Evolutionary conservation across 257 asterid species (phyloP).

Genomic region (Scutellaria barbata): DNA sequence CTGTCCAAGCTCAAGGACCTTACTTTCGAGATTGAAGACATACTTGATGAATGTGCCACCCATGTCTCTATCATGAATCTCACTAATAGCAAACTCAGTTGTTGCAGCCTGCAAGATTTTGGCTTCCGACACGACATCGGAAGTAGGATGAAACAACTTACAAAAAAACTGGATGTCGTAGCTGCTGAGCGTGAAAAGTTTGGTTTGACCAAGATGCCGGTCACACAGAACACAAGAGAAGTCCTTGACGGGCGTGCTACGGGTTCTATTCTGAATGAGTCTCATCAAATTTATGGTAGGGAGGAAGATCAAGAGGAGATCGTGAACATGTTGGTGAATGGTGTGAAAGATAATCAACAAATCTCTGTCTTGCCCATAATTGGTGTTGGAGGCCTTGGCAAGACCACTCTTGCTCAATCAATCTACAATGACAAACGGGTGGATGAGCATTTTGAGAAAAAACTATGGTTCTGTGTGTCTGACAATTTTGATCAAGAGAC

Average conservation of each 20-base stretch:
- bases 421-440: conserved; percentile 33
- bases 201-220: not conserved
- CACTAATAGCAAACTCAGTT: not conserved
- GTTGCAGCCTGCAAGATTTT: too few species aligned
- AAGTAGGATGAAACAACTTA: conserved; percentile 26
- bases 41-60: conserved; percentile 37
- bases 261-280: conserved; percentile 31
- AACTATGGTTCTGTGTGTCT: conserved; percentile 44
- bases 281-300: conserved; percentile 34
- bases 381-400: conserved; percentile 40
- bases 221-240: not conserved
- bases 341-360: too few species aligned
- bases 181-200: not conserved
- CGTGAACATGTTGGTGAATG: conserved; percentile 6
- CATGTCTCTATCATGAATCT: too few species aligned
- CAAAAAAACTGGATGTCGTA: conserved; percentile 10
- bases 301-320: conserved; percentile 36
- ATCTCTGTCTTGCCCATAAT: not conserved
- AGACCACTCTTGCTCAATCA: conserved; percentile 36
- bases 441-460: conserved; percentile 24
- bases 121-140: conserved; percentile 1
- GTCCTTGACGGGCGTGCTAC: conserved; percentile 38
- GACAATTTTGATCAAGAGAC: conserved; percentile 35
- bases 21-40: conserved; percentile 39
- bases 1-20: conserved; percentile 36